Percentiles rank a stretch among this genome's conserved stretches.
phyloP scores from a whole-genome alignment of 805 yeast genomes.

The Ogataea pini region DNA sequence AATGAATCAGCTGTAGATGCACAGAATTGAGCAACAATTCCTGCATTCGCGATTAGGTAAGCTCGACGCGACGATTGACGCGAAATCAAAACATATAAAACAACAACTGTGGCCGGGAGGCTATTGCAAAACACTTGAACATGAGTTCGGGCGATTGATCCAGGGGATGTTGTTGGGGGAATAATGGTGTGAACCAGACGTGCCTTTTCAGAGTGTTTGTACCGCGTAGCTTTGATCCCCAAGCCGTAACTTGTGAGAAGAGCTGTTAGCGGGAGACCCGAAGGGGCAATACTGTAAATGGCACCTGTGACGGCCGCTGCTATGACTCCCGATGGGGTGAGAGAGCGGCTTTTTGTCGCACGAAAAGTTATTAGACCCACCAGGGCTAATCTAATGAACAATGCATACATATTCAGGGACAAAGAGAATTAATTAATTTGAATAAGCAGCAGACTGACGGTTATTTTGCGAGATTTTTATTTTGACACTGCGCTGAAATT shows the following conservation, averaged over 20 bases:
- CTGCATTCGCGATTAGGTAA: not conserved
- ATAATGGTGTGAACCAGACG: not conserved
- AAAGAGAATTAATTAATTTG: not conserved
- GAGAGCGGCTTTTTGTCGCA: slow-evolving; percentile 9
- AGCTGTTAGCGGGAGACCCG: slow-evolving; percentile 8
- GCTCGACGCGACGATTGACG: not conserved
- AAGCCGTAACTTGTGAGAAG: slow-evolving; percentile 9
- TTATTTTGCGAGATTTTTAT: too few relatives aligned
- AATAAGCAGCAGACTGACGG: not conserved
- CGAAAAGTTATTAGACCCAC: slow-evolving; percentile 4
- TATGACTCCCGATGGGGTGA: slow-evolving; percentile 11
- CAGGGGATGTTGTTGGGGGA: not conserved
- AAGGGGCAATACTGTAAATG: slow-evolving; percentile 9
- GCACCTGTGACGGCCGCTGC: slow-evolving; percentile 15
- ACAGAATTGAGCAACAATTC: slow-evolving; percentile 2
- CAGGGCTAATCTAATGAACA: not conserved
- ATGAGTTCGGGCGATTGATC: not conserved
- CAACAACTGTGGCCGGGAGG: slow-evolving; percentile 9
- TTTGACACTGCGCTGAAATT: too few relatives aligned
- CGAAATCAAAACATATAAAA: slow-evolving; percentile 5
- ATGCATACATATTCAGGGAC: not conserved
- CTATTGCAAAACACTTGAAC: slow-evolving; percentile 17
- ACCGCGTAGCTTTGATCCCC: slow-evolving; percentile 15
- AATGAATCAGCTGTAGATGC: slow-evolving; percentile 18
- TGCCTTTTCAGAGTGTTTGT: slow-evolving; percentile 9